Base-by-base conservation (phyloP, 2,329 filamentous ascomycete species). In the Claviceps cyperi region DNA sequence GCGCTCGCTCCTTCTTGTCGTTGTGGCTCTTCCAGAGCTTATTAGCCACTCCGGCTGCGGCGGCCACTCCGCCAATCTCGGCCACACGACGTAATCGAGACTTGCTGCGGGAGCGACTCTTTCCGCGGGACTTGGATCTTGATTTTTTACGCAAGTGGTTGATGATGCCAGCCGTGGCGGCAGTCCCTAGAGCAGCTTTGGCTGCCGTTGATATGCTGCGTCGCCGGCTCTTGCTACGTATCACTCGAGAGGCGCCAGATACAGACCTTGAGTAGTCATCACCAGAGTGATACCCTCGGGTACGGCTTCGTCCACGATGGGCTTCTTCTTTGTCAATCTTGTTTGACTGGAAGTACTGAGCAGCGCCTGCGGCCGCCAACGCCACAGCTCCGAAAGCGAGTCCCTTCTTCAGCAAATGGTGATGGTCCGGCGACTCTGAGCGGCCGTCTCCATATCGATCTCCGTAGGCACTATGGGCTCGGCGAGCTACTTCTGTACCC, bases 311-410 rank as follows among this genome's bases (percentile, higher is more conserved):
- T 9, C 80, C 80, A 47, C 80, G 75, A 32, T 54, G 66, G 14
- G 70, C 62, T 57, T 82, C 78, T 54, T 81, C 79, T 58, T 75
- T 78, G 43, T 81, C 76, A 43, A 75, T 63, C 58, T 78, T 80
- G 62, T 71, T 76, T 56, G 74, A 72, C 54, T 81, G 74, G 60
- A 77, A 75, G 58, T 81, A 81, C 59, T 82, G 81, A 54, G 78
- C 73, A 5, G 79, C 79, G n/a, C 79, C 80, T 3, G 79, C 78
- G 19, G 80, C 76, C 7, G 79, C 80, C 22, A 83, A 69, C 15
- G 78, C 79, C 21, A 80, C 78, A 9, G 78, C 79, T 8, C 80
- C 80, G 41, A 82, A 70, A 35, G 78, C 80, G 21, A 83, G 66
- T 21, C 78, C 79, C 1, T 77, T 80, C 62, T 80, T 80, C 50